These are phyloP conservation scores for Simplicillium aogashimaense DNA, from an alignment of 2,329 filamentous ascomycete genomes.

Conservation along the genomic window DNA sequence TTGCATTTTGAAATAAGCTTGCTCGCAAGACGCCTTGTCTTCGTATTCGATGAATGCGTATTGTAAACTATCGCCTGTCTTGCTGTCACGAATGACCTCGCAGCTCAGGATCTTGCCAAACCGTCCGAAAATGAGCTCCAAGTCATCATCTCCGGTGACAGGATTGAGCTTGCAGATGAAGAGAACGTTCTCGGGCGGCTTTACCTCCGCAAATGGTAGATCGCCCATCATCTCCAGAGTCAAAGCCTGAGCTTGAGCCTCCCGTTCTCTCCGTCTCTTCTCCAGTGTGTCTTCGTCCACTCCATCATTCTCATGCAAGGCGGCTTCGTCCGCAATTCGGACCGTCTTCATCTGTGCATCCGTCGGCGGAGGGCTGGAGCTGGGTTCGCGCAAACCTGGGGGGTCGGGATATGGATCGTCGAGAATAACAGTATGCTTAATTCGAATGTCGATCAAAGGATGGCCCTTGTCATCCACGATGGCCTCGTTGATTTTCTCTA, in stretches of 20 bases:
- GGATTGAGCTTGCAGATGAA: slow-evolving; percentile 99
- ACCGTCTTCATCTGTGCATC: slow-evolving; percentile 84
- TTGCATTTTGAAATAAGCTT: slow-evolving; percentile 98
- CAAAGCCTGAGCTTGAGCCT: slow-evolving; percentile 86
- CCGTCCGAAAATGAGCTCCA: slow-evolving; percentile 92
- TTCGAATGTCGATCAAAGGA: slow-evolving; percentile 87
- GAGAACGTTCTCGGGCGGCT: slow-evolving; percentile 90
- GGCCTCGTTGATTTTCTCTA: slow-evolving; percentile 87
- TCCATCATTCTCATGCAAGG: slow-evolving; percentile 61
- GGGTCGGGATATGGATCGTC: slow-evolving; percentile 91
- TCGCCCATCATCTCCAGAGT: slow-evolving; percentile 98
- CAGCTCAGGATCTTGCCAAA: slow-evolving; percentile 94
- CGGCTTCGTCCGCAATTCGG: slow-evolving; percentile 81
- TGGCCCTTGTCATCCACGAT: slow-evolving; percentile 81
- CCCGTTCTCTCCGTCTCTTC: slow-evolving; percentile 71
- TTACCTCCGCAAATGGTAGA: slow-evolving; percentile 92
- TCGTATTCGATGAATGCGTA: slow-evolving; percentile 98
- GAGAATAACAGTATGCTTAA: slow-evolving; percentile 83
- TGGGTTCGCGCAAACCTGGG: slow-evolving; percentile 62
- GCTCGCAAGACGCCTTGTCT: slow-evolving; percentile 84
- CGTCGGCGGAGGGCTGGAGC: slow-evolving; percentile 69
- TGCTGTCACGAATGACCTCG: slow-evolving; percentile 89
- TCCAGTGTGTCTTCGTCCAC: slow-evolving; percentile 72
- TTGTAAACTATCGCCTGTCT: slow-evolving; percentile 88
- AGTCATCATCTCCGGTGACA: slow-evolving; percentile 86